Evolutionary conservation across 345 rosid species (phyloP), one percentile per base, ranked within the genome.

Genomic region (Salix viminalis): DNA sequence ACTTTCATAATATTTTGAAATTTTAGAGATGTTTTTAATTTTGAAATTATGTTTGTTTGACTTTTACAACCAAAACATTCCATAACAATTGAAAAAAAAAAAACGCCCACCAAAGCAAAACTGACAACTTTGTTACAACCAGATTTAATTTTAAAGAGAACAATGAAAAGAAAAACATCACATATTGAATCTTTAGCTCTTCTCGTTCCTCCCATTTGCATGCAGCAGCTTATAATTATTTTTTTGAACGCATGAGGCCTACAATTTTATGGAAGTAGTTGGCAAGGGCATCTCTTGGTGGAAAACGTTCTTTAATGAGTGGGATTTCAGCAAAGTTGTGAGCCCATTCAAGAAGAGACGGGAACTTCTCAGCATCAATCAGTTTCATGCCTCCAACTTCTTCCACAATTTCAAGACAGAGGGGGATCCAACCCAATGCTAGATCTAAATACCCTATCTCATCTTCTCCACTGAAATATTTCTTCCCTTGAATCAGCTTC

Each of bases 331-430:
- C 23, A 68, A 87, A 69, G 52, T 79, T 67, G 1, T 65, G 71
- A 11, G 62, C 10, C 87, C 90, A 85, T 69, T 72, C 62, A 67
- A 73, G 67, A n/a, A 85, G 75, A 1, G 24, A 72, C 9, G 88
- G 87, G 58, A 83, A 82, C 60, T 37, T 83, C 10, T 71, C 24
- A 2, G 81, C 78, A 34, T 87, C 85, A 72, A 83, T 4, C 60
- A 83, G 13, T 75, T 87, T 85, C 76, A 81, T 79, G 18, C 44
- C 79, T 30, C 84, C 86, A 24, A 79, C 69, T 82, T 87, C 83
- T 72, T 87, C 87, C 56, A 83, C 15, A 8, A 78, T 76, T 13
- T 73, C 74, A 5, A 82, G 78, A 77, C 76, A 80, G 23, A 21
- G 44, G 28, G 84, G 79, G 30, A 87, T 73, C 81, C 84, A 87